These are phyloP conservation scores for Collybia sordida DNA, from an alignment of 768 basidiomycete genomes.

Conservation along the genomic window DNA sequence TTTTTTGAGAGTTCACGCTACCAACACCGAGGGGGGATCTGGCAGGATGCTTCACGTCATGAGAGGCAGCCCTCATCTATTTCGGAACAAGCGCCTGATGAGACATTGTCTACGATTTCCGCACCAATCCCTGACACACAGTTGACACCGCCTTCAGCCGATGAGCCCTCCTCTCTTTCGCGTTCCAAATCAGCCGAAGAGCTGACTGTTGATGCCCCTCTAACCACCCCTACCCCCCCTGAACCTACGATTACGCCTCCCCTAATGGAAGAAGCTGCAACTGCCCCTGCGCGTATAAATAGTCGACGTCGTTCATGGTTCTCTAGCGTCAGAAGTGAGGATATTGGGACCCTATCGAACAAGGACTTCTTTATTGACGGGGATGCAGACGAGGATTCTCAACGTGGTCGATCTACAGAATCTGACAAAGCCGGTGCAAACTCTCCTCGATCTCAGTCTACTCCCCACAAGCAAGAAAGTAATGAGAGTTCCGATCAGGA, in stretches of 20 bases:
- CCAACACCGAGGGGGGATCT: constrained; percentile 83
- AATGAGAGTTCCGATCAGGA: constrained; percentile 14
- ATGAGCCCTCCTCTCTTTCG: constrained; percentile 2
- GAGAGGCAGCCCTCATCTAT: constrained; percentile 26
- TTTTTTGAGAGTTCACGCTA: constrained; percentile 82
- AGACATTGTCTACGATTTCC: constrained; percentile 33
- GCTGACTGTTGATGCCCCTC: constrained; percentile 7
- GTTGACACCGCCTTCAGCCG: constrained; percentile 3
- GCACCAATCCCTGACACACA: constrained; percentile 30
- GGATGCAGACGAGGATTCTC: constrained; percentile 22
- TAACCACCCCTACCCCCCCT: constrained; percentile 7
- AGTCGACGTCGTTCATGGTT: constrained; percentile 62
- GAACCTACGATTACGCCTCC: constrained; percentile 8
- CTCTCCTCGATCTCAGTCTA: constrained; percentile 31
- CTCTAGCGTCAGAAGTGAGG: constrained; percentile 39
- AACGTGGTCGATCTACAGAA: constrained; percentile 38
- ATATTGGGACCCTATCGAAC: constrained; percentile 21
- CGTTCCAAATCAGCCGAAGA: constrained; percentile 20
- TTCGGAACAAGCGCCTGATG: constrained; percentile 19
- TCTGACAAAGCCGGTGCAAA: constrained; percentile 20
- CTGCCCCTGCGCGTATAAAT: constrained; percentile 23
- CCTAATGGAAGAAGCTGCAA: constrained; percentile 8
- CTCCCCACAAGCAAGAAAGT: constrained; percentile 23
- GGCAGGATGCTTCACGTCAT: constrained; percentile 67
- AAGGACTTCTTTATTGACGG: constrained; percentile 16